Conservation (phyloP, 352 stramenopile genomes). For the Phytophthora lateralis region DNA sequence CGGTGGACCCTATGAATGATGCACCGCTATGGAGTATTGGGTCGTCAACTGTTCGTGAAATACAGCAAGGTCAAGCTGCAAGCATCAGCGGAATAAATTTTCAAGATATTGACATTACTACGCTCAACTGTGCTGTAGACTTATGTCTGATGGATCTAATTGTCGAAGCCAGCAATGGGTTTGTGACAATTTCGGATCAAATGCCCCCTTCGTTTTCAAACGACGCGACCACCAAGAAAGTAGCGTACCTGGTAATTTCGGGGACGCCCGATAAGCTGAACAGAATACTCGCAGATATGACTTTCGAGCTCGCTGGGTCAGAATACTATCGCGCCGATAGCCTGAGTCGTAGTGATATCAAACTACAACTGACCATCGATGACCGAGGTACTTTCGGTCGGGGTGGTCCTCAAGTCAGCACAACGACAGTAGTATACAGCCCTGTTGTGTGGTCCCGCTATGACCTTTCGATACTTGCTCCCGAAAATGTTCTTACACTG, state of each 20-base stretch:
- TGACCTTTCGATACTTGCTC: conserved; percentile 26
- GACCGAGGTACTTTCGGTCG: conserved; percentile 56
- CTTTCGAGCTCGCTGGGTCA: conserved; percentile 44
- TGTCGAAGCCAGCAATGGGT: conserved; percentile 48
- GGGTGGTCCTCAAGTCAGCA: conserved; percentile 54
- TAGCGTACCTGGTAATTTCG: conserved; percentile 40
- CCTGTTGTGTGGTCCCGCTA: conserved; percentile 40
- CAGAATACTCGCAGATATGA: conserved; percentile 42
- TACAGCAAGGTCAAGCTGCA: conserved; percentile 29
- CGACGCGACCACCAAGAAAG: conserved; percentile 14
- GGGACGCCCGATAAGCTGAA: conserved; percentile 50
- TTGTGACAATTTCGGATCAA: conserved; percentile 42
- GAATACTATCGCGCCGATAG: conserved; percentile 37
- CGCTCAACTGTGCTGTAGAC: conserved; percentile 24
- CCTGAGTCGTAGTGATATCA: conserved; percentile 31
- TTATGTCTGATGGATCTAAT: conserved; percentile 61
- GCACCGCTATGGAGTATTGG: conserved; percentile 55
- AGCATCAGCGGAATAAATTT: conserved; percentile 52
- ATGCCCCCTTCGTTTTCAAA: conserved; percentile 18
- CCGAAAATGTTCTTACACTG: conserved; percentile 36
- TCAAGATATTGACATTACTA: conserved; percentile 48
- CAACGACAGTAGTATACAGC: conserved; percentile 33
- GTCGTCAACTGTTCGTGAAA: conserved; percentile 18
- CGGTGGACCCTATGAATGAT: conserved; percentile 62
- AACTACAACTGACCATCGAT: conserved; percentile 60